phyloP scores from a whole-genome alignment of 345 rosid genomes.

The Populus nigra region DNA sequence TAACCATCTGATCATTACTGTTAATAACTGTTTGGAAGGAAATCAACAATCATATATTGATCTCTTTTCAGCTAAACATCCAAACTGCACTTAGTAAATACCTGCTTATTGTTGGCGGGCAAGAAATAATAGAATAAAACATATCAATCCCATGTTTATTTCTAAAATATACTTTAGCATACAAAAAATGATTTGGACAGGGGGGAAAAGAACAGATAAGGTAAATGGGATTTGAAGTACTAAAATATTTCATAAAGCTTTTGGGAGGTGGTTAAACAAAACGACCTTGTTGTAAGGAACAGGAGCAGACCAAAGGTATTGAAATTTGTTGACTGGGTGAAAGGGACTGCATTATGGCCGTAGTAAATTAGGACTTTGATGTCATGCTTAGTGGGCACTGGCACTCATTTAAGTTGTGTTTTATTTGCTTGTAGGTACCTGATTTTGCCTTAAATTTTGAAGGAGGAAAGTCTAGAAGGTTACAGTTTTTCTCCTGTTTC shows the following conservation, averaged over 20 bases:
- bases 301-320: not conserved
- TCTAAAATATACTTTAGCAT: too few relatives aligned
- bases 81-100: too few relatives aligned
- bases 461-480: constrained; percentile 90
- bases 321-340: not conserved
- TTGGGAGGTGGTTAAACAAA: not conserved
- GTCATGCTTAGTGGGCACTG: not conserved
- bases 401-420: constrained; percentile 1
- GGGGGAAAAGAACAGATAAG: too few relatives aligned
- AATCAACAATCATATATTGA: too few relatives aligned
- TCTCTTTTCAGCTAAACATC: too few relatives aligned
- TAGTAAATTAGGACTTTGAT: not conserved
- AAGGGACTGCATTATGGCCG: not conserved
- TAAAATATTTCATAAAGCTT: not conserved
- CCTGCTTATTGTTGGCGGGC: too few relatives aligned
- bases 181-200: too few relatives aligned
- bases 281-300: not conserved
- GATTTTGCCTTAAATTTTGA: constrained; percentile 58
- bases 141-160: too few relatives aligned
- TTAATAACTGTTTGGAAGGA: too few relatives aligned
- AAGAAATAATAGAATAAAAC: too few relatives aligned
- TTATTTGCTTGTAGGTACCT: constrained; percentile 55
- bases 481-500: constrained; percentile 5
- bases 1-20: too few relatives aligned
- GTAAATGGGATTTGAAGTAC: not conserved